Evolutionary conservation across 768 basidiomycete species (phyloP).

Genomic region (Leccinellum albellum): DNA sequence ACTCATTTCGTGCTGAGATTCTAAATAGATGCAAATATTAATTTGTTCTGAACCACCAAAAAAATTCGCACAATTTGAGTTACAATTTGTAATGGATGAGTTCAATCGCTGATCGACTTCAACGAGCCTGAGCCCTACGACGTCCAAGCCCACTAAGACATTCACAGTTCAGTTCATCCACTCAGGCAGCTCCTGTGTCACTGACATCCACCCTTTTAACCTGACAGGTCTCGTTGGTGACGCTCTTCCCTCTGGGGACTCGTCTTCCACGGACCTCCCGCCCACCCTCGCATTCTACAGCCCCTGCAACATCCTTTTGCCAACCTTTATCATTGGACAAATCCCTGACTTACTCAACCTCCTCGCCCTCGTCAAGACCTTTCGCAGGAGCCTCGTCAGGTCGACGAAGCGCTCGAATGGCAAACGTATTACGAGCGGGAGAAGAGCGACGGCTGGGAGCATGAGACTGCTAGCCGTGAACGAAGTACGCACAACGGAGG

Average conservation of each 20-base stretch:
- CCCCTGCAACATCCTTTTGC: conserved; percentile 29
- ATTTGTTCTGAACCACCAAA: too few relatives aligned
- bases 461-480: too few relatives aligned
- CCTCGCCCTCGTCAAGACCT: too few relatives aligned
- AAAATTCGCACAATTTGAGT: too few relatives aligned
- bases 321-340: too few relatives aligned
- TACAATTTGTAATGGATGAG: too few relatives aligned
- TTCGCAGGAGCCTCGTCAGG: too few relatives aligned
- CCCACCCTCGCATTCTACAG: conserved; percentile 24
- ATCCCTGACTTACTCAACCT: too few relatives aligned
- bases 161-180: conserved; percentile 14
- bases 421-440: conserved; percentile 21
- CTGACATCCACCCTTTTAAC: not conserved
- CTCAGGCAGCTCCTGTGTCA: not conserved
- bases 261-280: conserved; percentile 4
- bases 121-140: conserved; percentile 11
- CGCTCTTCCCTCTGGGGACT: not conserved
- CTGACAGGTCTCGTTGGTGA: too few relatives aligned
- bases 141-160: conserved; percentile 3
- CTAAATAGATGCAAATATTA: too few relatives aligned
- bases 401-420: conserved; percentile 27
- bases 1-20: too few relatives aligned
- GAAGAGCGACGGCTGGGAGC: not conserved
- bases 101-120: conserved; percentile 20
- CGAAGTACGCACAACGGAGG: conserved; percentile 11